Evolutionary conservation across 208 protist genomes (phyloP).

Genomic region (Acanthamoeba healyi): DNA sequence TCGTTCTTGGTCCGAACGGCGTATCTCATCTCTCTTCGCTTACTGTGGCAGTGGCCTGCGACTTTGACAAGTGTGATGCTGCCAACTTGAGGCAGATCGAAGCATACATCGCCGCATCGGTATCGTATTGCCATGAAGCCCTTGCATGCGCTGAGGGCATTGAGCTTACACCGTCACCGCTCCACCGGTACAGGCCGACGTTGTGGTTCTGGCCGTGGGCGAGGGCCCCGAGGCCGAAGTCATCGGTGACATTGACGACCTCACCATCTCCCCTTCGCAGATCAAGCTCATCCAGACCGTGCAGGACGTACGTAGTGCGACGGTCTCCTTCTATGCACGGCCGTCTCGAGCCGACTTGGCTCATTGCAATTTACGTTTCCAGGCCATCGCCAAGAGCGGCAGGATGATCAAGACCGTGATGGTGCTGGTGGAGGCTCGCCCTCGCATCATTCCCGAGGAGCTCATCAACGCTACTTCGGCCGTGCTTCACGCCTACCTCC

Average conservation of each 20-base stretch:
- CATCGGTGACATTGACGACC: conserved; percentile 58
- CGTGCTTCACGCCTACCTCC: conserved; percentile 35
- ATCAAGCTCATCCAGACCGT: conserved; percentile 44
- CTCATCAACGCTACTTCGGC: conserved; percentile 5
- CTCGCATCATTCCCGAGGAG: conserved; percentile 55
- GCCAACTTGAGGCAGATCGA: background rate
- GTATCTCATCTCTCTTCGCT: background rate
- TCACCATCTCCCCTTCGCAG: conserved; percentile 62
- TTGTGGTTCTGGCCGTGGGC: conserved; percentile 33
- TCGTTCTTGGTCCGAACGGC: too few relatives aligned
- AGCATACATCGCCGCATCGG: background rate
- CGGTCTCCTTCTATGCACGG: too few relatives aligned
- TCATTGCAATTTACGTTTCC: background rate
- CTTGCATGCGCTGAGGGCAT: too few relatives aligned
- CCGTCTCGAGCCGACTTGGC: background rate
- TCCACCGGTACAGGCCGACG: background rate
- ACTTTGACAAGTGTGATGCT: conserved; percentile 48
- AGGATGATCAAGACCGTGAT: background rate
- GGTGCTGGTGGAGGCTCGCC: conserved; percentile 55
- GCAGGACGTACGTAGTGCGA: background rate
- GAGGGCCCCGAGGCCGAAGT: conserved; percentile 65
- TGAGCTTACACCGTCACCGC: too few relatives aligned
- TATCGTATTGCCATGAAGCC: background rate
- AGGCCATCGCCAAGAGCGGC: conserved; percentile 17
- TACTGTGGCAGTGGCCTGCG: background rate